Percentiles rank a stretch among this genome's conserved stretches.
Conservation (phyloP, 371 early-diverging fungal species). For the Cokeromyces recurvatus region DNA sequence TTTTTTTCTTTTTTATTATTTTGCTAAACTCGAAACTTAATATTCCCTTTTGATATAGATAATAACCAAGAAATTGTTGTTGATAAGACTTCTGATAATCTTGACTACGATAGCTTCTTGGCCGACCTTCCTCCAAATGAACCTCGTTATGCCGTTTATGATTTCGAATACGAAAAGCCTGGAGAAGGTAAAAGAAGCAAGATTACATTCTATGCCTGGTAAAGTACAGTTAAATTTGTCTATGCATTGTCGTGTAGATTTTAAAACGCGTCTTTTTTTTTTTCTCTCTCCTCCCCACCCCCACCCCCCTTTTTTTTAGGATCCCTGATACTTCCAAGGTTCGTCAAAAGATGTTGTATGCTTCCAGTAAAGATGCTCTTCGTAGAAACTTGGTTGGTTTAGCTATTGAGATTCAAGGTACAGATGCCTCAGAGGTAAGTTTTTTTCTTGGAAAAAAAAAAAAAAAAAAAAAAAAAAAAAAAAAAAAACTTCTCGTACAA, state of each 20-base stretch:
- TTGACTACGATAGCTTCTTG: slow-evolving; percentile 67
- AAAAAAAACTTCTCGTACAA: neutral
- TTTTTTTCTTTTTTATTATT: neutral
- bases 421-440: slow-evolving; percentile 63
- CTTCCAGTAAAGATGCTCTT: slow-evolving; percentile 82
- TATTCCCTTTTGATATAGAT: too few relatives aligned
- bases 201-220: slow-evolving; percentile 49
- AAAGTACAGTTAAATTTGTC: too few relatives aligned
- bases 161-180: slow-evolving; percentile 68
- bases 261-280: slow-evolving; percentile 3
- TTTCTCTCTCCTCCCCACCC: neutral
- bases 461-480: too few relatives aligned
- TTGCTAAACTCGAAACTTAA: too few relatives aligned
- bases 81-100: slow-evolving; percentile 52
- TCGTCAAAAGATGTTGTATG: slow-evolving; percentile 89
- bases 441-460: too few relatives aligned
- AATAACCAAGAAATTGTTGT: slow-evolving; percentile 60
- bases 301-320: slow-evolving; percentile 42
- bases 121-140: slow-evolving; percentile 57
- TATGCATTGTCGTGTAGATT: too few relatives aligned
- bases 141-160: slow-evolving; percentile 83
- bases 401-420: slow-evolving; percentile 81
- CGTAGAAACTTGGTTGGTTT: slow-evolving; percentile 75
- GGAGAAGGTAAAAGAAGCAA: slow-evolving; percentile 74
- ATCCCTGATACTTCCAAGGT: slow-evolving; percentile 78